phyloP scores from a whole-genome alignment of 331 rosid genomes.

The Cydonia oblonga region DNA sequence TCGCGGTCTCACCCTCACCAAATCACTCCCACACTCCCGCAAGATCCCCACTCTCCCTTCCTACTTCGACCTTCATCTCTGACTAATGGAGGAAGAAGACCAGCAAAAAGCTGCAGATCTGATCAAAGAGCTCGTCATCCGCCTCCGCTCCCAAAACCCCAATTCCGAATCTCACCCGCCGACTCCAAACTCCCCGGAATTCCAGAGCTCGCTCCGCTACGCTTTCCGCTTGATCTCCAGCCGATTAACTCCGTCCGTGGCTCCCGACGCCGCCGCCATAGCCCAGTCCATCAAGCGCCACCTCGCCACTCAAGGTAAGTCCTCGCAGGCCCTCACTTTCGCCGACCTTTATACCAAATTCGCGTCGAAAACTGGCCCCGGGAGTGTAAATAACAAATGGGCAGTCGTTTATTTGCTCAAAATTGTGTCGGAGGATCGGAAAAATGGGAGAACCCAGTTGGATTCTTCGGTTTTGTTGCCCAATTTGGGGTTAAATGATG shows the following conservation, averaged over 20 bases:
- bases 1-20: background rate
- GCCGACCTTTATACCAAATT: constrained; percentile 77
- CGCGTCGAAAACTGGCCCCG: constrained; percentile 51
- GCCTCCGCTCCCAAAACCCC: constrained; percentile 44
- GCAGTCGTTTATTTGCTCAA: constrained; percentile 70
- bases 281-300: constrained; percentile 84
- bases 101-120: constrained; percentile 78
- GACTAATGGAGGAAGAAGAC: constrained; percentile 72
- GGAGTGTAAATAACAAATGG: constrained; percentile 79
- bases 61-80: too few species aligned
- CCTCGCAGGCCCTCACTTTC: constrained; percentile 80
- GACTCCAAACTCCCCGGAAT: constrained; percentile 41
- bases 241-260: constrained; percentile 61
- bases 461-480: constrained; percentile 50
- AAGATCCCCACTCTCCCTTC: background rate
- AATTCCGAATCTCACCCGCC: constrained; percentile 25
- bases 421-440: constrained; percentile 59
- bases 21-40: background rate
- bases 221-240: constrained; percentile 79
- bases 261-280: constrained; percentile 81
- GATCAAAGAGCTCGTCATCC: constrained; percentile 63
- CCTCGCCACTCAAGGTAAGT: constrained; percentile 79
- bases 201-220: constrained; percentile 62
- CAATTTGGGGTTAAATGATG: constrained; percentile 29
- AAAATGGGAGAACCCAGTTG: constrained; percentile 19